Evolutionary conservation across 345 rosid genomes (phyloP), one percentile per base, ranked within the genome.

Genomic region (Euphorbia lathyris): DNA sequence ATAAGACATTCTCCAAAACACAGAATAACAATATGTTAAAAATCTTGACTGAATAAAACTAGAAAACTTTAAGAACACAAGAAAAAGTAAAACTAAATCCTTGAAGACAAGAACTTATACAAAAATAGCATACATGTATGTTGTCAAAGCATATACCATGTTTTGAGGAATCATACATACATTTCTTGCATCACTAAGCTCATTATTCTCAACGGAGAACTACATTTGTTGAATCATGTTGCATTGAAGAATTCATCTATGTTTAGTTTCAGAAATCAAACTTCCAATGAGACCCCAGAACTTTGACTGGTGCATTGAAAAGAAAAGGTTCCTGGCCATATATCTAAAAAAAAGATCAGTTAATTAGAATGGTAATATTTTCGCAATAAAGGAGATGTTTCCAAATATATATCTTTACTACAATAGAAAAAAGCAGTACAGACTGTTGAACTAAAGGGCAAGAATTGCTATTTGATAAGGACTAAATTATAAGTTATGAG

Each of bases 171-270:
- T n/a, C 12, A 19, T 20, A 76, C 90, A 55, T 87, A 91, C 96
- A 82, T 85, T 83, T 85, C 89, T 84, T 34, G 93, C 72, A 76
- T 88, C 89, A 61, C 76, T 22, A 26, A 83, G 77, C 17, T 86
- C 86, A 78, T 83, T 86, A 64, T 84, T 63, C 84, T 83, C 93
- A 79, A 64, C 76, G 76, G 81, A 87, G 83, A 74, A 86, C 68
- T 88, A 92, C 3, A 71, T 83, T 81, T 84, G 97, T 68, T 90
- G 92, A 80, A 91, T 83, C 72, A 91, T 47, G 76, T 95, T 94
- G 90, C 85, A 82, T 4, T 60, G 50, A 47, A 73, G 77, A 26
- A 75, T 72, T 65, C 25, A 64, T 47, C 72, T 64, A 72, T 72
- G 59, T 36, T 86, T 76, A 81, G 81, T 26, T 40, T 63, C 68